These are phyloP conservation scores for Ganoderma boninense DNA, from an alignment of 1,284 basidiomycete species.

Conservation along the genomic window DNA sequence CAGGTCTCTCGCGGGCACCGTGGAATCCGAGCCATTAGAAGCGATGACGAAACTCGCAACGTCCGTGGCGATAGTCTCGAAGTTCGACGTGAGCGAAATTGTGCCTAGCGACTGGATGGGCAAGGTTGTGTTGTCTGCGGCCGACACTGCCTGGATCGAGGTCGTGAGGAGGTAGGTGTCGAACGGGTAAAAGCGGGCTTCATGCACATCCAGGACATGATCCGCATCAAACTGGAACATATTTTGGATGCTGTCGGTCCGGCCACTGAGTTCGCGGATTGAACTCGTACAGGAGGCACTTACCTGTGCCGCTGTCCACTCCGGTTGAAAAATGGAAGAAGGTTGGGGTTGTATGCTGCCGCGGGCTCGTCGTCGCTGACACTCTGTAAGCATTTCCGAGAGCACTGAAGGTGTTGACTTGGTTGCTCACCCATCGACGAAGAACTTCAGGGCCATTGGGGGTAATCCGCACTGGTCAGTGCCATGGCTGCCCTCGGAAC, in stretches of 20 bases:
- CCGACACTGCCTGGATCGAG: slow-evolving; percentile 50
- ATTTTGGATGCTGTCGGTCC: slow-evolving; percentile 55
- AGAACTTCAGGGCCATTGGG: slow-evolving; percentile 51
- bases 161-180: slow-evolving; percentile 62
- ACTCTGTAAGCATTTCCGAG: background rate
- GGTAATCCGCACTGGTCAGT: slow-evolving; percentile 58
- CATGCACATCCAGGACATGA: slow-evolving; percentile 64
- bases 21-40: slow-evolving; percentile 35
- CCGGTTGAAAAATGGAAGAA: slow-evolving; percentile 51
- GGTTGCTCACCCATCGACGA: slow-evolving; percentile 58
- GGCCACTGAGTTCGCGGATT: background rate
- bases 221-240: slow-evolving; percentile 65
- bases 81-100: slow-evolving; percentile 56
- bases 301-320: slow-evolving; percentile 54
- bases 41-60: slow-evolving; percentile 48
- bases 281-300: slow-evolving; percentile 15
- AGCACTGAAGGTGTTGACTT: background rate
- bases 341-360: slow-evolving; percentile 53
- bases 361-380: slow-evolving; percentile 38
- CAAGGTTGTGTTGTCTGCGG: slow-evolving; percentile 47
- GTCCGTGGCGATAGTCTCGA: slow-evolving; percentile 53
- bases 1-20: slow-evolving; percentile 51
- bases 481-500: slow-evolving; percentile 58
- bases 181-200: slow-evolving; percentile 63
- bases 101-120: slow-evolving; percentile 54